Percentiles rank a stretch among this genome's conserved stretches.
These are phyloP conservation scores for Nitzschia sp. DNA, from an alignment of 108 stramenopile species.

Conservation along the genomic window DNA sequence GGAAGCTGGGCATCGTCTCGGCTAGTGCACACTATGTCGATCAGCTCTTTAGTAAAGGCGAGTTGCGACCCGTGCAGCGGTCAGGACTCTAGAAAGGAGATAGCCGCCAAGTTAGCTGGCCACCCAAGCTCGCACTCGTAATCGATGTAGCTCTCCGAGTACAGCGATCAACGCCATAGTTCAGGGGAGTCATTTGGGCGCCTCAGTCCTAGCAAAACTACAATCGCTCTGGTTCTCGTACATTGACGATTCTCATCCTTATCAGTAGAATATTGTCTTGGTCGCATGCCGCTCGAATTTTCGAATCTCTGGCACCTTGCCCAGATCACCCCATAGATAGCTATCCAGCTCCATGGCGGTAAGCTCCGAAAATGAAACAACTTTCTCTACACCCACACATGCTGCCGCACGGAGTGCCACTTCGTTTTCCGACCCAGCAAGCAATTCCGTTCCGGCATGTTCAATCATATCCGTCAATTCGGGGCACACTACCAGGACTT, in stretches of 20 bases:
- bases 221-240: too few relatives aligned
- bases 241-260: neutral
- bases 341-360: neutral
- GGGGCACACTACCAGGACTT: neutral
- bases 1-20: too few relatives aligned
- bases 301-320: neutral
- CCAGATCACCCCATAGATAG: slow-evolving; percentile 2
- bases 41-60: too few relatives aligned
- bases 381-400: neutral
- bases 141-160: too few relatives aligned
- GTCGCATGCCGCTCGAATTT: slow-evolving; percentile 7
- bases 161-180: too few relatives aligned
- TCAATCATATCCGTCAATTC: neutral
- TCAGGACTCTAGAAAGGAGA: too few relatives aligned
- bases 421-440: neutral
- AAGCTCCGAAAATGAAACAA: neutral
- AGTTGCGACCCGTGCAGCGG: too few relatives aligned
- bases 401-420: neutral
- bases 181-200: too few relatives aligned
- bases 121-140: too few relatives aligned
- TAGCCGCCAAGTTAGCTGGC: too few relatives aligned
- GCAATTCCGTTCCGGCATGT: neutral
- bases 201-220: too few relatives aligned
- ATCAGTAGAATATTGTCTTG: neutral
- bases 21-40: too few relatives aligned